These are phyloP conservation scores for Lichtheimia ramosa DNA, from an alignment of 371 early-diverging fungal species.

Conservation along the genomic window DNA sequence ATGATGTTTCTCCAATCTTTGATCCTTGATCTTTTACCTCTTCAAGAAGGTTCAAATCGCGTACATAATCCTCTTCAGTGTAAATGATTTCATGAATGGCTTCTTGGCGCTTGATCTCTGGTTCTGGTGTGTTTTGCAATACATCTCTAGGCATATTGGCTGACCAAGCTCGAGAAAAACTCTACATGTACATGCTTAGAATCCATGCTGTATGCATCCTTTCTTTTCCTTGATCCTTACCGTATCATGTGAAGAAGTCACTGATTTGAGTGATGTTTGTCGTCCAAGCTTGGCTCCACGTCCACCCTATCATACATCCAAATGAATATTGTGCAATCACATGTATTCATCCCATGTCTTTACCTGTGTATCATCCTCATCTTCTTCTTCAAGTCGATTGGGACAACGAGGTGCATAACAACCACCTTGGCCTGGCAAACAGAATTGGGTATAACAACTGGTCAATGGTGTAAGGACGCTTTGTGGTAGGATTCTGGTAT, in stretches of 20 bases:
- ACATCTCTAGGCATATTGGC: conserved; percentile 70
- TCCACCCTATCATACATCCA: neutral
- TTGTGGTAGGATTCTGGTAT: conserved; percentile 15
- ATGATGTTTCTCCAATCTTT: neutral
- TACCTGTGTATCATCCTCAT: neutral
- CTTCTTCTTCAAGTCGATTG: conserved; percentile 12
- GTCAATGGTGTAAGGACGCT: conserved; percentile 30
- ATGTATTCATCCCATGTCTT: neutral
- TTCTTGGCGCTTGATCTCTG: conserved; percentile 88
- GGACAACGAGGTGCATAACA: conserved; percentile 42
- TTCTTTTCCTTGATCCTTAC: conserved; percentile 16
- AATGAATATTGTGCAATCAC: neutral
- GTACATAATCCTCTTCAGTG: conserved; percentile 88
- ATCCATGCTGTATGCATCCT: neutral
- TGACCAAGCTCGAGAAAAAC: conserved; percentile 60
- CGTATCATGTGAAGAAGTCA: conserved; percentile 33
- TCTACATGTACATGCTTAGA: conserved; percentile 21
- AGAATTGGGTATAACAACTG: conserved; percentile 33
- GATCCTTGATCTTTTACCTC: conserved; percentile 21
- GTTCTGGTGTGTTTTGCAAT: conserved; percentile 63
- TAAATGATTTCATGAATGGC: conserved; percentile 89
- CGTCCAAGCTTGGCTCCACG: conserved; percentile 2
- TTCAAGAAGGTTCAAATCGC: conserved; percentile 58
- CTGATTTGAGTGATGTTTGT: conserved; percentile 22
- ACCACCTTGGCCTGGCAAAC: conserved; percentile 22